These are phyloP conservation scores for Cystobasidium onofrii DNA, from an alignment of 768 basidiomycete species.

Conservation along the genomic window DNA sequence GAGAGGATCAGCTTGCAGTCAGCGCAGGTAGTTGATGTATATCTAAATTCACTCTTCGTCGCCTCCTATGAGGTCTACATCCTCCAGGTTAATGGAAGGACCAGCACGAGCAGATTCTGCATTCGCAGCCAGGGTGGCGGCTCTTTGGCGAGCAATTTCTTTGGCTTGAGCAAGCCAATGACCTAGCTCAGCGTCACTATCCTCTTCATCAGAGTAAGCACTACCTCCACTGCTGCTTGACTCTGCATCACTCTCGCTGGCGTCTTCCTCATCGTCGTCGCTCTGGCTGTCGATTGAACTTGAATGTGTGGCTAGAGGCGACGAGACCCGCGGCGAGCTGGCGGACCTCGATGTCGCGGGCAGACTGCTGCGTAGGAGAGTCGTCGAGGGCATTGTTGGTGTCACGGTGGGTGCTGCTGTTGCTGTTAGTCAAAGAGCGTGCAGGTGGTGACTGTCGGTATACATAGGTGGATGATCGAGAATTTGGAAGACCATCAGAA, in stretches of 20 bases:
- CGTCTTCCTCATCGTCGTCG: not conserved
- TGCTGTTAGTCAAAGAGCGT: not conserved
- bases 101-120: conserved; percentile 6
- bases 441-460: too few relatives aligned
- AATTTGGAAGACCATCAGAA: too few relatives aligned
- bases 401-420: not conserved
- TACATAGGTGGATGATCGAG: not conserved
- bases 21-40: not conserved
- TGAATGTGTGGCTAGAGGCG: conserved; percentile 15
- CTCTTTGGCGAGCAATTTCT: not conserved
- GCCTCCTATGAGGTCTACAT: conserved; percentile 11
- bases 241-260: not conserved
- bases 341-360: not conserved
- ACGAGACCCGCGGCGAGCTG: conserved; percentile 1
- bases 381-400: not conserved
- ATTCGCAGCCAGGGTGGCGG: conserved; percentile 1
- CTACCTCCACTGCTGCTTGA: not conserved
- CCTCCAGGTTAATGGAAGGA: conserved; percentile 9
- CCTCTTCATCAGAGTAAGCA: not conserved
- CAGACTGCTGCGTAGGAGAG: not conserved
- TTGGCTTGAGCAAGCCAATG: conserved; percentile 4
- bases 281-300: not conserved
- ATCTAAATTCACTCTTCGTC: not conserved
- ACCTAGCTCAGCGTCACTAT: conserved; percentile 16
- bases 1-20: not conserved